Conservation (phyloP, 179 eudicot species). For the Heliamphora pulchella region DNA sequence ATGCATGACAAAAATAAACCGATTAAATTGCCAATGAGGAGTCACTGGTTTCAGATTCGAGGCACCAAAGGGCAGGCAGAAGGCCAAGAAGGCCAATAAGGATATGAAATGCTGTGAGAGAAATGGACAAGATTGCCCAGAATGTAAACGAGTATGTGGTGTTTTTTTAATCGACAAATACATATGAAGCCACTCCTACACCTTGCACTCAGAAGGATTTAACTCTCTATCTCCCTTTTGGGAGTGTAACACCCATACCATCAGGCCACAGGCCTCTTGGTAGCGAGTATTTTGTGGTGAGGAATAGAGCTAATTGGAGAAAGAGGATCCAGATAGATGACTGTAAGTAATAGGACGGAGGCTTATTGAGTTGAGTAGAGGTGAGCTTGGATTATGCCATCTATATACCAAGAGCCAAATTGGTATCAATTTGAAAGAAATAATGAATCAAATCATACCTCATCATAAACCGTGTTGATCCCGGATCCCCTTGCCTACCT, state of each 20-base stretch:
- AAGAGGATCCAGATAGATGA: background rate
- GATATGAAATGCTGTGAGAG: background rate
- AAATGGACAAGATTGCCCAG: background rate
- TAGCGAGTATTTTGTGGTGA: no score
- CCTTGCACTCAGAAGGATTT: no score
- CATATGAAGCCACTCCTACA: no score
- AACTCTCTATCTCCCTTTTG: no score
- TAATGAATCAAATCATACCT: conserved; percentile 40
- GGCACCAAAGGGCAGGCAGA: background rate
- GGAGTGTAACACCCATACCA: no score
- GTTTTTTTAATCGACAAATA: no score
- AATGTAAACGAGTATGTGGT: background rate
- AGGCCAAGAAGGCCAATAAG: background rate
- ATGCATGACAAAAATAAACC: background rate
- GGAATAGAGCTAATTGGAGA: background rate
- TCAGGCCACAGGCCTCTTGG: no score
- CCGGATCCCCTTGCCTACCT: conserved; percentile 99
- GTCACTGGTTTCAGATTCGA: background rate
- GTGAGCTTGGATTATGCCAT: background rate
- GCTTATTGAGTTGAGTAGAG: background rate
- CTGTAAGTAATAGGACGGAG: background rate
- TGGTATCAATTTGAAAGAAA: background rate
- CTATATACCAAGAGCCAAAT: background rate
- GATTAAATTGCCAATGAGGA: background rate
- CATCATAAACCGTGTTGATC: conserved; percentile 94